Evolutionary conservation across 257 asterid genomes (phyloP), one percentile per base, ranked within the genome.

Genomic region (Schizonepeta tenuifolia): DNA sequence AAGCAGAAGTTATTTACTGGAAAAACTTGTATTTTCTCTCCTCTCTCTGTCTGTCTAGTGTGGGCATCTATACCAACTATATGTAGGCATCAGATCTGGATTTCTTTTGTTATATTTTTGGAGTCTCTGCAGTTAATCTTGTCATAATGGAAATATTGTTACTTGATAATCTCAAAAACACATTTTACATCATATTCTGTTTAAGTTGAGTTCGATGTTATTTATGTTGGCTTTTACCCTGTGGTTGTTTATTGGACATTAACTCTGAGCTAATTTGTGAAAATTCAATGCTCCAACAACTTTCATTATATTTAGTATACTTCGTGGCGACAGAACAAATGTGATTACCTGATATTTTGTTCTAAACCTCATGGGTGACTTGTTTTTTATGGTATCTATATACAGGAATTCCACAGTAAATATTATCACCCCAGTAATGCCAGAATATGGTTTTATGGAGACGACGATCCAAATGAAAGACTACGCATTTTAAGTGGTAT

Each of bases 381-480:
- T 43, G 24, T 66, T 71, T 41, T 15, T 73, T 18, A 31, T 66
- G 50, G 53, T 49, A 60, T 74, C 50, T 55, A 69, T 85, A 26
- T 77, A 64, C 89, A 95, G 99, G 98, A 90, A 53, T 95, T 95
- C 80, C 98, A 95, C 63, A 83, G 83, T 14, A 95, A 91, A 78
- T 95, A 87, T 79, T 95, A 95, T 84, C 96, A 95, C 69, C 99
- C 99, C 54, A 95, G 98, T 86, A 95, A 92, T 85, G 85, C 99
- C 62, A 88, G 92, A 85, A 92, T 95, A 75, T 95, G 99, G 99
- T 91, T 95, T 82, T 95, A 95, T 70, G 99, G 99, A 60, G 97
- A 95, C 18, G 99, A 95, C 69, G 95, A 95, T 74, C 88, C 98
- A 53, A 90, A 79, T 83, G 97, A 95, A 67, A 88, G 98, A 65